phyloP scores from a whole-genome alignment of 768 basidiomycete genomes.

The Lentinula boryana region DNA sequence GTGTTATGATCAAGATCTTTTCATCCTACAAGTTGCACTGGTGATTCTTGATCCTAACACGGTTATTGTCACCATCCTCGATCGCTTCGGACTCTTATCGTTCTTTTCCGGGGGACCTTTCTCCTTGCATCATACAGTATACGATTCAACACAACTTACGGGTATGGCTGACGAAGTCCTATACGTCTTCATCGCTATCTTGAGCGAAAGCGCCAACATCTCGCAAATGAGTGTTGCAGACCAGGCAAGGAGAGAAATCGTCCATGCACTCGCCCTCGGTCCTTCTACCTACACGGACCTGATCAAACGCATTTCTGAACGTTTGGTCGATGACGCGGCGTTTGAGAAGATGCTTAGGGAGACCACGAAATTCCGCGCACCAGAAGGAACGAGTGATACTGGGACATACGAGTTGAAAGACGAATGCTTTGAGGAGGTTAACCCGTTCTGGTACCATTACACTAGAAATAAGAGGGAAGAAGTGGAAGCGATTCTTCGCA shows the following conservation, averaged over 20 bases:
- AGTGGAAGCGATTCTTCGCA: conserved; percentile 71
- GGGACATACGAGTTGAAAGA: conserved; percentile 89
- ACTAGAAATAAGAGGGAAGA: conserved; percentile 90
- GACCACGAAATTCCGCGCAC: conserved; percentile 78
- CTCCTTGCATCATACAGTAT: conserved; percentile 45
- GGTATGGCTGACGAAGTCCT: conserved; percentile 92
- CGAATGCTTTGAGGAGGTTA: conserved; percentile 78
- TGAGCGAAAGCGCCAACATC: conserved; percentile 77
- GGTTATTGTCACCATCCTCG: conserved; percentile 81
- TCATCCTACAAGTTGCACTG: conserved; percentile 82
- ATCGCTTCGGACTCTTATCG: conserved; percentile 76
- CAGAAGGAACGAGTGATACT: conserved; percentile 69
- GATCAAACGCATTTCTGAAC: conserved; percentile 84
- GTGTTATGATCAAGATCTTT: conserved; percentile 94
- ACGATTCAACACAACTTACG: conserved; percentile 65
- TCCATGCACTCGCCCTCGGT: conserved; percentile 86
- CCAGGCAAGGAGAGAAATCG: conserved; percentile 76
- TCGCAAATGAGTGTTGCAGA: conserved; percentile 56
- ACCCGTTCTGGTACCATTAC: conserved; percentile 96
- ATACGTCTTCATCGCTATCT: conserved; percentile 79
- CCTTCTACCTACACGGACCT: conserved; percentile 88
- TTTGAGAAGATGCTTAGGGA: conserved; percentile 76
- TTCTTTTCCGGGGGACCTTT: conserved; percentile 63
- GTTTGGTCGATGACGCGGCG: conserved; percentile 75
- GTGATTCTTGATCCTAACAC: conserved; percentile 72